Evolutionary conservation across 2,329 filamentous ascomycete species (phyloP), one percentile per base, ranked within the genome.

Genomic region (Sporothrix sp.): DNA sequence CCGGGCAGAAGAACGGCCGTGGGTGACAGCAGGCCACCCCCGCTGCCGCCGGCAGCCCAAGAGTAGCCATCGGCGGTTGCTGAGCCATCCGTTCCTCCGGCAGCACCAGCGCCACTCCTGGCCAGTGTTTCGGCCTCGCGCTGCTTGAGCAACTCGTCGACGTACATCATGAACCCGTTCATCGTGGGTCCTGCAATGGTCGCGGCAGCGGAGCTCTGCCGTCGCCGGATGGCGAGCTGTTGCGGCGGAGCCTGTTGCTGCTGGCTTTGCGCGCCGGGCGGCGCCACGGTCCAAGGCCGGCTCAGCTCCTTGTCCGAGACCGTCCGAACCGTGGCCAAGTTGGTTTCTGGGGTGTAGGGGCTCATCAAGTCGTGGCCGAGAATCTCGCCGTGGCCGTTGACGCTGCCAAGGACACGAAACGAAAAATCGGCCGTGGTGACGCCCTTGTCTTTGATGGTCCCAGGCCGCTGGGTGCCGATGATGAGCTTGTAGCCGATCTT

Each of bases 311-410:
- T 72, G 1, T 53, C 48, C 3, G 49, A 28, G 21, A 57, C 25
- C 9, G 43, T 10, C 57, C 75, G 76, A 27, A 85, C 78, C 49
- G 77, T 76, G 3, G 93, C 91, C 64, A 87, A 79, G 60, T 97
- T 91, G 51, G 82, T 83, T 39, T 97, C 74, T 48, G 97, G 74
- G 27, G 97, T 86, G 62, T 97, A 95, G 0, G 93, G 93, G 35
- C 82, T 85, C 84, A 96, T 95, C 13, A 98, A 72, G 65, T 98
- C 91, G 65, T 98, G 91, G 1, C 89, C 88, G 13, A 96, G 75
- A 30, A 95, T 84, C 60, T 95, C 87, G 56, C 91, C 91, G 58
- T 88, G 79, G 54, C 80, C 81, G 68, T 95, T 94, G 33, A 98
- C 91, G 58, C 91, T 93, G 36, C 91, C 91, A 47, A 97, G 79